Evolutionary conservation across 2,329 filamentous ascomycete species (phyloP).

Genomic region (Fusarium xyrophilum): DNA sequence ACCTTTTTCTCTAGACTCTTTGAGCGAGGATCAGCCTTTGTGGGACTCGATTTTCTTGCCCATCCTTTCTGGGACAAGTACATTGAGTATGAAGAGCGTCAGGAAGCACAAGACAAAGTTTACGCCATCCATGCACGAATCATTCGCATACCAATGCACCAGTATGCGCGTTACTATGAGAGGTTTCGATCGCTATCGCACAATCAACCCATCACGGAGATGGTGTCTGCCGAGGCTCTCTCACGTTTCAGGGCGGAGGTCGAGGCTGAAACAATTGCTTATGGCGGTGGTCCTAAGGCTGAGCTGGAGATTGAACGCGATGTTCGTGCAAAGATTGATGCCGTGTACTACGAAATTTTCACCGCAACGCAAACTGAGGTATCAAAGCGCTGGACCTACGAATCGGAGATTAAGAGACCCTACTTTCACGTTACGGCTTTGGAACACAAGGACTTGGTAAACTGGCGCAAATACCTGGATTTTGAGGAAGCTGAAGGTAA

Average conservation of each 20-base stretch:
- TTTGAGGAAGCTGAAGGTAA: conserved; percentile 90
- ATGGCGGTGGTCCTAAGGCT: conserved; percentile 61
- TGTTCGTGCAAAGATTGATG: conserved; percentile 79
- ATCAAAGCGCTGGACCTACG: conserved; percentile 91
- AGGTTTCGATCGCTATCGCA: conserved; percentile 82
- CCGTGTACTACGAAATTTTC: conserved; percentile 81
- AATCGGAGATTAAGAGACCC: conserved; percentile 91
- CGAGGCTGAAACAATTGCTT: conserved; percentile 65
- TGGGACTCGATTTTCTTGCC: conserved; percentile 91
- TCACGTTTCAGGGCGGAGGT: conserved; percentile 75
- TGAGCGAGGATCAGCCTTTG: conserved; percentile 82
- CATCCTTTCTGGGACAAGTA: conserved; percentile 99
- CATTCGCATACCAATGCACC: conserved; percentile 90
- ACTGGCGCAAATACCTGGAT: conserved; percentile 96
- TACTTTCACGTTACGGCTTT: conserved; percentile 97
- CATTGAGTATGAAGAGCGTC: conserved; percentile 92
- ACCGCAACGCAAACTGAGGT: conserved; percentile 84
- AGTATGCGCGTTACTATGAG: conserved; percentile 95
- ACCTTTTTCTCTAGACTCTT: conserved; percentile 74
- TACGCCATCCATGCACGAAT: conserved; percentile 84
- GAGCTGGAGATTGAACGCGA: conserved; percentile 85
- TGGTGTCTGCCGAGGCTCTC: conserved; percentile 73
- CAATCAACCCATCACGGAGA: conserved; percentile 72
- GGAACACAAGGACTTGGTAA: conserved; percentile 80
- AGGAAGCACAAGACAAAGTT: conserved; percentile 83